These are phyloP conservation scores for Diaporthe ampelina DNA, from an alignment of 2,329 filamentous ascomycete species.

Conservation along the genomic window DNA sequence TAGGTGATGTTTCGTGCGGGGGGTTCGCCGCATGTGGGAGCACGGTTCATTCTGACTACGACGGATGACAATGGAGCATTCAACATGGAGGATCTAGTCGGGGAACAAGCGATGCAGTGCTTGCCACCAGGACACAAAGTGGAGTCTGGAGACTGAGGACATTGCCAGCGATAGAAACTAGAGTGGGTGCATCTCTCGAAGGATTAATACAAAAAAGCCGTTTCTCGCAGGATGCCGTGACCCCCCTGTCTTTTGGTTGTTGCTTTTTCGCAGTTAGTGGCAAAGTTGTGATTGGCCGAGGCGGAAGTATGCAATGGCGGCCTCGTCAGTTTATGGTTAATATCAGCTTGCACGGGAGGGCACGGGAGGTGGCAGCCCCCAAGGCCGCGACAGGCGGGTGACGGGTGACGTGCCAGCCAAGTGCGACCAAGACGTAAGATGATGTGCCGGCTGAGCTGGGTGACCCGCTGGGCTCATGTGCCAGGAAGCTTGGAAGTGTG, in stretches of 20 bases:
- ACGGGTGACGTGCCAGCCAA: slow-evolving; percentile 29
- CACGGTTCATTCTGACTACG: not conserved
- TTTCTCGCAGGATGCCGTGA: not conserved
- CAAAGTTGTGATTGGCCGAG: not conserved
- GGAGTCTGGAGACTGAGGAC: slow-evolving; percentile 3
- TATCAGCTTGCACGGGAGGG: not conserved
- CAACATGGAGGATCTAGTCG: not conserved
- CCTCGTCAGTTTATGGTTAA: not conserved
- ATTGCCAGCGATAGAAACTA: slow-evolving; percentile 21
- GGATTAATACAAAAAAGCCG: slow-evolving; percentile 2
- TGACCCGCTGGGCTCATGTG: slow-evolving; percentile 17
- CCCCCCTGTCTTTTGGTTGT: not conserved
- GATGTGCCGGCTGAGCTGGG: slow-evolving; percentile 20
- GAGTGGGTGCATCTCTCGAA: slow-evolving; percentile 16
- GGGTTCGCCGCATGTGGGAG: not conserved
- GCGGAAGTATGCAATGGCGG: not conserved
- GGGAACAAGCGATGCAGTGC: not conserved
- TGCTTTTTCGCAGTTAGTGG: not conserved
- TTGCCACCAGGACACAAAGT: not conserved
- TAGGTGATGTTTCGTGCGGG: not conserved
- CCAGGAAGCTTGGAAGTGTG: slow-evolving; percentile 27
- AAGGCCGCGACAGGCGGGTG: slow-evolving; percentile 14
- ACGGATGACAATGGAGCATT: not conserved
- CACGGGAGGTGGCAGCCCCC: slow-evolving; percentile 10
- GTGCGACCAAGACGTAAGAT: slow-evolving; percentile 27